Conservation (phyloP, 2,329 filamentous ascomycete species). For the Lasiodiplodia sp. region DNA sequence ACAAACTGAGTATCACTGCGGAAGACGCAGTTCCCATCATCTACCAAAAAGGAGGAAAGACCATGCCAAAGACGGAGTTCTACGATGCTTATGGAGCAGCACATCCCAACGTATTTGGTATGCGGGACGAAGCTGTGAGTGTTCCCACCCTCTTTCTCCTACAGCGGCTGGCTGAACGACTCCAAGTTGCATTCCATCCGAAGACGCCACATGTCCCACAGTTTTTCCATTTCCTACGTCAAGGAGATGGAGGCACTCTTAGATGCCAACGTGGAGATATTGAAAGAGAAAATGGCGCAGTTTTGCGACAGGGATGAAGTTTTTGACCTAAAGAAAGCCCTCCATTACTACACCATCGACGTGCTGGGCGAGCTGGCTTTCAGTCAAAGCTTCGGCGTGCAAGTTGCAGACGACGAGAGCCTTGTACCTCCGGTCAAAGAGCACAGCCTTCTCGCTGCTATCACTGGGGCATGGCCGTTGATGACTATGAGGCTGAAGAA, state of each 20-base stretch:
- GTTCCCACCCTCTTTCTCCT: too few species aligned
- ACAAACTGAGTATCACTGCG: constrained; percentile 41
- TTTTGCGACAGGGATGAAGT: constrained; percentile 14
- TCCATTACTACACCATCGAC: constrained; percentile 40
- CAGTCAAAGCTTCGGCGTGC: constrained; percentile 43
- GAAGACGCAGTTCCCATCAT: constrained; percentile 40
- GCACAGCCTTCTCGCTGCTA: constrained; percentile 35
- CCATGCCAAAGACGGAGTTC: constrained; percentile 46
- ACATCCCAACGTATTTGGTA: constrained; percentile 46
- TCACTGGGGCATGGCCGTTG: constrained; percentile 1
- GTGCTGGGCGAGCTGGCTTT: constrained; percentile 43
- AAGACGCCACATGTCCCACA: constrained; percentile 43
- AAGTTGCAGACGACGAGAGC: constrained; percentile 38
- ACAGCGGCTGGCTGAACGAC: background rate
- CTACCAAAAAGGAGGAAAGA: constrained; percentile 38
- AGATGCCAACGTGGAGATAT: constrained; percentile 41
- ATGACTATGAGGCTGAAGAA: constrained; percentile 7
- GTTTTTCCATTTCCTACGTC: constrained; percentile 43
- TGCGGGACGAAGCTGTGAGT: constrained; percentile 38
- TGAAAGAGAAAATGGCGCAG: constrained; percentile 36
- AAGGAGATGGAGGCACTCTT: constrained; percentile 48
- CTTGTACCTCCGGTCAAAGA: constrained; percentile 44
- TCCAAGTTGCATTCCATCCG: constrained; percentile 34
- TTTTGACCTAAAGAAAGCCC: constrained; percentile 43
- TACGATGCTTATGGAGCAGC: constrained; percentile 44